phyloP scores from a whole-genome alignment of 23 red algal genomes.

The Gracilaria vermiculophylla region DNA sequence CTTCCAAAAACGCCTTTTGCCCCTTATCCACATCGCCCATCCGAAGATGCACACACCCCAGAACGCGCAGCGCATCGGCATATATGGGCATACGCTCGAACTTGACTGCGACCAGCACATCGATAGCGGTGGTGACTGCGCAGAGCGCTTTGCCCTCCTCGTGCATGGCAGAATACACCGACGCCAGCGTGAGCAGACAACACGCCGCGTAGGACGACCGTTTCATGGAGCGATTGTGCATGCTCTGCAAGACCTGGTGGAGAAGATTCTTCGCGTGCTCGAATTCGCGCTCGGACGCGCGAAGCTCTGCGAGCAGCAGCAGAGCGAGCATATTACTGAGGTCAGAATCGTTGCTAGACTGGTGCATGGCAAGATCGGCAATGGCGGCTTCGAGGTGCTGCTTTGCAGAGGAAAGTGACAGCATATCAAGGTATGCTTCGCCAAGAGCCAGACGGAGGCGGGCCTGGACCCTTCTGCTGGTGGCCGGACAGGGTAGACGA shows the following conservation, averaged over 20 bases:
- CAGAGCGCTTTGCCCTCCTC: constrained; percentile 35
- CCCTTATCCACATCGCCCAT: constrained; percentile 24
- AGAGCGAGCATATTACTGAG: constrained; percentile 26
- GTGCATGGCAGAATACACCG: constrained; percentile 20
- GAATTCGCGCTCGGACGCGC: constrained; percentile 25
- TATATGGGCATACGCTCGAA: constrained; percentile 84
- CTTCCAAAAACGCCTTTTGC: constrained; percentile 55
- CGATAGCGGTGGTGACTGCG: constrained; percentile 33
- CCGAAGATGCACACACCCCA: constrained; percentile 57
- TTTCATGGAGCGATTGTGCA: constrained; percentile 19
- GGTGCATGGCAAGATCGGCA: constrained; percentile 13
- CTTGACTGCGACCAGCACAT: constrained; percentile 42
- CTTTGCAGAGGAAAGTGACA: constrained; percentile 36
- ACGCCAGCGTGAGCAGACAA: constrained; percentile 55
- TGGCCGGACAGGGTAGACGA: neutral
- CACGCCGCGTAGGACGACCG: constrained; percentile 69
- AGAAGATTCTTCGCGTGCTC: constrained; percentile 53
- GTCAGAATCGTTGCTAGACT: neutral
- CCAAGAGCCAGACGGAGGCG: constrained; percentile 60
- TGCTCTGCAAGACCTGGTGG: constrained; percentile 33
- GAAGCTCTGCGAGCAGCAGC: constrained; percentile 61
- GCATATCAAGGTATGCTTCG: constrained; percentile 67
- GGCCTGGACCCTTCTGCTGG: neutral
- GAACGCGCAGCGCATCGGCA: constrained; percentile 73
- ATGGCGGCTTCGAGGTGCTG: constrained; percentile 47